Percentiles rank a stretch among this genome's conserved stretches.
phyloP scores from a whole-genome alignment of 257 asterid genomes.

The Solanum ahanhuiri region DNA sequence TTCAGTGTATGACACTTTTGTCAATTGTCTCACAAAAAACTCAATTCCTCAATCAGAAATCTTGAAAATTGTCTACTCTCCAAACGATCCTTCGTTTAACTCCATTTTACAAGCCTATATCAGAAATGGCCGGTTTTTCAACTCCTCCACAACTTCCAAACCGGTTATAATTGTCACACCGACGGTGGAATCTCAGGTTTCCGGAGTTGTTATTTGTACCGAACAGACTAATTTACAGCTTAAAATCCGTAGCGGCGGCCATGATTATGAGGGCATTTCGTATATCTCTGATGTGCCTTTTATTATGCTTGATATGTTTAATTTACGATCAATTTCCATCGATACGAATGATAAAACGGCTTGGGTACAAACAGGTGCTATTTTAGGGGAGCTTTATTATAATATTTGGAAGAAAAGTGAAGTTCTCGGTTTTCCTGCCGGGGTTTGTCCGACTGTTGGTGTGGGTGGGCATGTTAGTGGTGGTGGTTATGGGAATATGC shows the following conservation, averaged over 20 bases:
- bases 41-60: conserved; percentile 1
- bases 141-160: conserved; percentile 17
- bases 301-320: conserved; percentile 24
- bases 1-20: conserved; percentile 7
- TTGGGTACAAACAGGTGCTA: conserved; percentile 34
- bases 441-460: conserved; percentile 25
- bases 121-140: conserved; percentile 24
- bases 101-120: conserved; percentile 15
- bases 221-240: conserved; percentile 8
- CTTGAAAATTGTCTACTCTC: conserved; percentile 11
- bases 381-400: conserved; percentile 32
- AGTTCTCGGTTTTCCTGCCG: conserved; percentile 28
- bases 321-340: conserved; percentile 12
- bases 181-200: conserved; percentile 16
- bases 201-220: conserved; percentile 23
- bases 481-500: conserved; percentile 33
- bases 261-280: conserved; percentile 34
- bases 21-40: conserved; percentile 10
- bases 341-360: conserved; percentile 8
- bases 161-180: conserved; percentile 34
- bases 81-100: conserved; percentile 12
- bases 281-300: conserved; percentile 16
- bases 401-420: conserved; percentile 19
- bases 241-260: conserved; percentile 40
- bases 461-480: conserved; percentile 33